phyloP scores from a whole-genome alignment of 805 yeast genomes.

The Alloascoidea hylecoeti region DNA sequence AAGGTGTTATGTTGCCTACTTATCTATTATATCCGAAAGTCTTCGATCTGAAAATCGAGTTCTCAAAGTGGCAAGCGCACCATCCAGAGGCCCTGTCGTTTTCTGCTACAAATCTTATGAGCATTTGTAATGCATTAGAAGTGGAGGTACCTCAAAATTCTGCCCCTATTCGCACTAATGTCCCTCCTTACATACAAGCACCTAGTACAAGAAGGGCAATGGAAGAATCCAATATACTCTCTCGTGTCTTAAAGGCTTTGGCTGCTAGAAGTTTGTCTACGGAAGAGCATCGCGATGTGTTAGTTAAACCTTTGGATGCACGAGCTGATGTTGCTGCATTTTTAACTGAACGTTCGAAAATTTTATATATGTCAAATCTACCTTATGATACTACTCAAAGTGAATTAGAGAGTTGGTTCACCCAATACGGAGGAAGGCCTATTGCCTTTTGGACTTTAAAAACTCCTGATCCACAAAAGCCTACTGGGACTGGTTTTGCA shows the following conservation, averaged over 20 bases:
- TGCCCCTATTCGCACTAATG: slow-evolving; percentile 11
- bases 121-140: slow-evolving; percentile 32
- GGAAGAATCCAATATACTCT: slow-evolving; percentile 29
- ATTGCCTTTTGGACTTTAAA: slow-evolving; percentile 82
- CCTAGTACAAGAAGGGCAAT: slow-evolving; percentile 26
- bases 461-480: slow-evolving; percentile 37
- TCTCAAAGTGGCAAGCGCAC: slow-evolving; percentile 52
- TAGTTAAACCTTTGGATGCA: slow-evolving; percentile 65
- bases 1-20: slow-evolving; percentile 54
- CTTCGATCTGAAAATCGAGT: slow-evolving; percentile 68
- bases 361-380: slow-evolving; percentile 66
- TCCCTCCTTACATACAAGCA: slow-evolving; percentile 11
- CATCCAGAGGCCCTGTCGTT: slow-evolving; percentile 32
- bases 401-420: slow-evolving; percentile 84
- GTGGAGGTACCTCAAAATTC: slow-evolving; percentile 17
- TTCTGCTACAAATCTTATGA: slow-evolving; percentile 15
- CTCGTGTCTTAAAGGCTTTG: slow-evolving; percentile 30
- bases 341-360: slow-evolving; percentile 56
- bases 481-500: slow-evolving; percentile 65
- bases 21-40: slow-evolving; percentile 64
- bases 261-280: slow-evolving; percentile 29
- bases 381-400: slow-evolving; percentile 82
- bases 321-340: slow-evolving; percentile 61
- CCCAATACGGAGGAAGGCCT: slow-evolving; percentile 76
- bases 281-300: slow-evolving; percentile 36